Percentiles rank a stretch among this genome's conserved stretches.
Evolutionary conservation across 306 rosid genomes (phyloP).

Genomic region (Malus fusca): DNA sequence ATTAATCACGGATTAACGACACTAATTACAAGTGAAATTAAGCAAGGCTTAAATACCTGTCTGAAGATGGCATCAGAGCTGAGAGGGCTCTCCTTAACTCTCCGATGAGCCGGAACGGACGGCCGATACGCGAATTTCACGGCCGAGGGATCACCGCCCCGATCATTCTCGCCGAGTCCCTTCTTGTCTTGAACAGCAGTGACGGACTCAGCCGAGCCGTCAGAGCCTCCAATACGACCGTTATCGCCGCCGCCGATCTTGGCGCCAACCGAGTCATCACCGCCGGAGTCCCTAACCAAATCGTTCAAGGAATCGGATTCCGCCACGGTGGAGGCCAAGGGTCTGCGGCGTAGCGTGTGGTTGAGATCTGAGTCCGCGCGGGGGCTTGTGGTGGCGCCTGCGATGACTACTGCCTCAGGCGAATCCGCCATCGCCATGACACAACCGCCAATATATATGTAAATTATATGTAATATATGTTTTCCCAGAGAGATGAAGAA

Average conservation of each 20-base stretch:
- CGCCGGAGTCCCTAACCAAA: slow-evolving; percentile 24
- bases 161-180: slow-evolving; percentile 9
- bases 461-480: not conserved
- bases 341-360: slow-evolving; percentile 41
- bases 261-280: slow-evolving; percentile 20
- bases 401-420: slow-evolving; percentile 22
- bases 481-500: not conserved
- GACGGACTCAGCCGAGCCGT: slow-evolving; percentile 6
- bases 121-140: slow-evolving; percentile 49
- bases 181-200: slow-evolving; percentile 14
- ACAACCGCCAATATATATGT: not conserved
- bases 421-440: slow-evolving; percentile 53
- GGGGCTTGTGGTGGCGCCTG: slow-evolving; percentile 1
- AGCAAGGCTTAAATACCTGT: slow-evolving; percentile 42
- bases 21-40: not conserved
- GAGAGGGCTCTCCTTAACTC: slow-evolving; percentile 78
- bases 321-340: slow-evolving; percentile 13
- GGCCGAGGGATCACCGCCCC: slow-evolving; percentile 18
- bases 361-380: slow-evolving; percentile 35
- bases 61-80: slow-evolving; percentile 79
- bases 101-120: slow-evolving; percentile 73
- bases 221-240: slow-evolving; percentile 25
- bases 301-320: slow-evolving; percentile 27
- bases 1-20: not conserved
- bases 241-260: slow-evolving; percentile 20